A percentile compares a stretch with the other conserved stretches of the same genome.
phyloP scores from a whole-genome alignment of 2,329 filamentous ascomycete genomes.

The Neobulgaria alba region DNA sequence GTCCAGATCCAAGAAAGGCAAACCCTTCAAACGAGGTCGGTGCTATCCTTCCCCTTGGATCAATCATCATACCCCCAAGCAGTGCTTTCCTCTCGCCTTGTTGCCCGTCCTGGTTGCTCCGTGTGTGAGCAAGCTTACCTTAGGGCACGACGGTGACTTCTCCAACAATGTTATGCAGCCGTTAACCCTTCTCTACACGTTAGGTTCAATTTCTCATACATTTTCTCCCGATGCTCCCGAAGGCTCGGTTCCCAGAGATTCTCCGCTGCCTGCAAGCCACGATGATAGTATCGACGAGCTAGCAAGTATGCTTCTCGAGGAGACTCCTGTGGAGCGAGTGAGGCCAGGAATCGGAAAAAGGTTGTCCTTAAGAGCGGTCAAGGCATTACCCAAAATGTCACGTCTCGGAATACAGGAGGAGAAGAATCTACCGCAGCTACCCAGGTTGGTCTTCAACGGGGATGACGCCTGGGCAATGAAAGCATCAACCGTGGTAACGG shows the following conservation, averaged over 20 bases:
- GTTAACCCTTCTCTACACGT: too few relatives aligned
- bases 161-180: too few relatives aligned
- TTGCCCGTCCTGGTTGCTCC: too few relatives aligned
- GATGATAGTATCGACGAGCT: slow-evolving; percentile 21
- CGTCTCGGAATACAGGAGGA: slow-evolving; percentile 1
- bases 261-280: not conserved
- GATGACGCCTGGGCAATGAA: slow-evolving; percentile 16
- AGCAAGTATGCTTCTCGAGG: slow-evolving; percentile 19
- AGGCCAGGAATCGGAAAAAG: slow-evolving; percentile 10
- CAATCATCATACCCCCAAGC: too few relatives aligned
- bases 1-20: slow-evolving; percentile 3
- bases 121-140: too few relatives aligned
- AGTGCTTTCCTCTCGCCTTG: too few relatives aligned
- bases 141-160: too few relatives aligned
- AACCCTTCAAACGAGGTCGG: not conserved
- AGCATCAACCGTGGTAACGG: slow-evolving; percentile 9
- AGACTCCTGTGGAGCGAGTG: slow-evolving; percentile 13
- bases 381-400: slow-evolving; percentile 1
- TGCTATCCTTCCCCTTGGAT: not conserved
- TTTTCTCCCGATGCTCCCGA: not conserved
- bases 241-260: not conserved
- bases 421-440: slow-evolving; percentile 13
- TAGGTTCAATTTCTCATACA: too few relatives aligned
- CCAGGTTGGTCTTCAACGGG: slow-evolving; percentile 11
- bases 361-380: slow-evolving; percentile 9